Base-by-base conservation (phyloP, 2,329 filamentous ascomycete species). In the Aspergillus sp. region DNA sequence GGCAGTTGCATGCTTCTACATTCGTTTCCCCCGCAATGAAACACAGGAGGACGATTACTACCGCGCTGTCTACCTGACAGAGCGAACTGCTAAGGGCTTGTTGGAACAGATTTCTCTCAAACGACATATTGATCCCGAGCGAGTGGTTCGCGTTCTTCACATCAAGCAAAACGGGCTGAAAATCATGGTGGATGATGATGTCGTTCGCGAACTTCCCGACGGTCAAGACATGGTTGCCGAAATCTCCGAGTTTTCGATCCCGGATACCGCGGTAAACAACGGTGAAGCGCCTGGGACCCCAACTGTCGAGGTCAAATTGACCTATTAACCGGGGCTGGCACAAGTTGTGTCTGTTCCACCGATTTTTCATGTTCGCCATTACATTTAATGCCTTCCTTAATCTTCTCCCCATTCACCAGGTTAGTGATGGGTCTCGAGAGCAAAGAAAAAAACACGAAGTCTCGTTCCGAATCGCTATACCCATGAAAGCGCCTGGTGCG, bases 101-200 rank as follows among this genome's bases (percentile, higher is more conserved):
- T 81, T 86, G 48, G 74, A 74, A 37, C 79, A 81, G 35, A 80
- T 96, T 13, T 83, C 88, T 3, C 69, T 76, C 43, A 97, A 97
- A 67, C 93, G 87, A 74, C 79, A 83, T 12, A 74, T 97, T 38
- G 88, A 96, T 49, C 74, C 86, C 1, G 76, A 77, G 2, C 81
- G 79, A 48, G 80, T 96, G 6, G 71, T 82, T 1, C 83, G 86
- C 31, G 83, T 84, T 1, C 73, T 95, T 5, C 87, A 82, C 45
- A 73, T 90, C 42, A 84, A 88, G 34, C 75, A 82, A 10, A 82
- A 83, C 51, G 89, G 89, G 0, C 69, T 96, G 1, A 82, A 90
- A 57, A 82, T 97, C 43, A 81, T 94, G 59, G 78, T 97, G 56
- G 93, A 97, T 58, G 90, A 97, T 59, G 90, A 96, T 50, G 84